phyloP scores from a whole-genome alignment of 2,329 filamentous ascomycete genomes.

The Rugonectria rugulosa region DNA sequence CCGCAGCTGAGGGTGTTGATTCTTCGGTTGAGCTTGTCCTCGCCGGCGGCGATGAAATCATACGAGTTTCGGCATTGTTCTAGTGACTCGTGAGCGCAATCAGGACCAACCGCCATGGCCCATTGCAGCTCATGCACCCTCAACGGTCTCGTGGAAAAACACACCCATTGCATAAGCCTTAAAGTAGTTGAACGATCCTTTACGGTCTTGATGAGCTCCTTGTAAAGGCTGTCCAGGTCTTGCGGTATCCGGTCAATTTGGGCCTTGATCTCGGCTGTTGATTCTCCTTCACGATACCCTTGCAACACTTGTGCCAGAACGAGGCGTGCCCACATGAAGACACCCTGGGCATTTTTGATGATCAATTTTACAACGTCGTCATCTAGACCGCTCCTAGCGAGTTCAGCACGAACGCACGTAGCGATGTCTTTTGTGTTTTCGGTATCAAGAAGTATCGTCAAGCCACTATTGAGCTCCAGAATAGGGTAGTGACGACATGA shows the following conservation, averaged over 20 bases:
- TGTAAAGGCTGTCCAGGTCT: slow-evolving; percentile 38
- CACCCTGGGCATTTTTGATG: slow-evolving; percentile 35
- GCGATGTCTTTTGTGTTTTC: slow-evolving; percentile 43
- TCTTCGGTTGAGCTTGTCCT: slow-evolving; percentile 25
- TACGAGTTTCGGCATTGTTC: slow-evolving; percentile 23
- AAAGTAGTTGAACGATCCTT: slow-evolving; percentile 18
- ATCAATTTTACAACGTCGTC: slow-evolving; percentile 29
- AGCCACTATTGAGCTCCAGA: slow-evolving; percentile 24
- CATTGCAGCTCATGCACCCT: slow-evolving; percentile 40
- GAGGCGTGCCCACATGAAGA: slow-evolving; percentile 49
- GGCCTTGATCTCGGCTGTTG: slow-evolving; percentile 28
- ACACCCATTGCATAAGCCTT: slow-evolving; percentile 45
- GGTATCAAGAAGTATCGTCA: slow-evolving; percentile 40
- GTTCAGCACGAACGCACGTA: slow-evolving; percentile 35
- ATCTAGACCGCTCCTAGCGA: slow-evolving; percentile 18
- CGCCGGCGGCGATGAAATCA: slow-evolving; percentile 25
- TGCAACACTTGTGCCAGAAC: slow-evolving; percentile 31
- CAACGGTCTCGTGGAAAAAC: slow-evolving; percentile 39
- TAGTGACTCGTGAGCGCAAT: slow-evolving; percentile 30
- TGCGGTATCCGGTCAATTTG: slow-evolving; percentile 30
- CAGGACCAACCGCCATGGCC: slow-evolving; percentile 39
- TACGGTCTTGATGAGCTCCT: slow-evolving; percentile 31
- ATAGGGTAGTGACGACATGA: slow-evolving; percentile 44
- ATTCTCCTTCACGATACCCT: slow-evolving; percentile 20
- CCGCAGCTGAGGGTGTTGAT: slow-evolving; percentile 38